Evolutionary conservation across 2,329 filamentous ascomycete species (phyloP).

Genomic region (Hyphodiscus sp.): DNA sequence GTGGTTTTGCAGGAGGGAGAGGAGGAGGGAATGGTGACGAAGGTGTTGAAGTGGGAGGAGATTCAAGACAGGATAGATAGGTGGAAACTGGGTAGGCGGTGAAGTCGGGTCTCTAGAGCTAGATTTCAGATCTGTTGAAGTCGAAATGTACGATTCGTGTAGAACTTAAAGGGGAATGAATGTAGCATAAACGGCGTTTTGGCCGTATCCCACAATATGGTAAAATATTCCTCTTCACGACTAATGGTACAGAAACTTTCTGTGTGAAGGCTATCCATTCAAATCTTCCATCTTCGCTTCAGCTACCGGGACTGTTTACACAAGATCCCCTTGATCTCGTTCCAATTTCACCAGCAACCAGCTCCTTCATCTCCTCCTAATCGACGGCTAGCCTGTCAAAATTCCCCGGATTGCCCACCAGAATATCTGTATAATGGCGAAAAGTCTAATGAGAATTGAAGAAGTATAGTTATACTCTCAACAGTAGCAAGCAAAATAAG

Average conservation of each 20-base stretch:
- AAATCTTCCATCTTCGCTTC: no score
- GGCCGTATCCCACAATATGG: neutral
- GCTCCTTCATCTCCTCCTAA: neutral
- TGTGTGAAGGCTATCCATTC: no score
- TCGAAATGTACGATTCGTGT: neutral
- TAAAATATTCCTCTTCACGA: no score
- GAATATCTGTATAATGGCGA: neutral
- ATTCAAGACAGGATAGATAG: slow-evolving; percentile 79
- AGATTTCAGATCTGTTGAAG: neutral
- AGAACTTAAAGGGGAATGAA: neutral
- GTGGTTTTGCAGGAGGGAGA: slow-evolving; percentile 92
- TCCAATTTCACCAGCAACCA: neutral
- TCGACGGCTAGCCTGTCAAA: neutral
- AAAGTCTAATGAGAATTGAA: neutral
- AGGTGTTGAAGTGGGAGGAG: slow-evolving; percentile 73
- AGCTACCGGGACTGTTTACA: no score
- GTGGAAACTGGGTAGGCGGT: slow-evolving; percentile 72
- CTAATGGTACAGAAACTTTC: no score
- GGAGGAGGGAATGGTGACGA: slow-evolving; percentile 56
- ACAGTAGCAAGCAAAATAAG: neutral
- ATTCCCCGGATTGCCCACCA: neutral
- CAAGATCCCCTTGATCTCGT: no score
- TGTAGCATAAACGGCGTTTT: neutral
- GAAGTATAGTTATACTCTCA: neutral
- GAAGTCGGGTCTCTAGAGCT: slow-evolving; percentile 4